phyloP scores from a whole-genome alignment of 768 basidiomycete species.

The Russula brevipes region DNA sequence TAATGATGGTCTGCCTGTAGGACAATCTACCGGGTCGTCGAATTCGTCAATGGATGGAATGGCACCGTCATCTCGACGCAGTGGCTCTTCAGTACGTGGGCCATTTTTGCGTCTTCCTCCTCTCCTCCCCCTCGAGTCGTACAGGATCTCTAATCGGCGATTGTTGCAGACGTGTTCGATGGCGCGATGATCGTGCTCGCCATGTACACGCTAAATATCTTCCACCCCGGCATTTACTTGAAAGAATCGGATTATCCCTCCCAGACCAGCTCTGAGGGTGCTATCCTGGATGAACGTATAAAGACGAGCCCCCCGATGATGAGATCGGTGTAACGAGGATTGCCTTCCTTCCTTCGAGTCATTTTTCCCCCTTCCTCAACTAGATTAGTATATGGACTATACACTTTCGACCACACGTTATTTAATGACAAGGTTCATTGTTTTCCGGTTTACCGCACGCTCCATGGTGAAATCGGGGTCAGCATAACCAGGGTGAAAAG shows the following conservation, averaged over 20 bases:
- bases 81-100: conserved; percentile 15
- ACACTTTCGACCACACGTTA: neutral
- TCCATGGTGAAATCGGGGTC: no score
- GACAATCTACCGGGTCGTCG: conserved; percentile 17
- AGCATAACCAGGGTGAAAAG: no score
- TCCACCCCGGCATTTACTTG: conserved; percentile 17
- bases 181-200: conserved; percentile 18
- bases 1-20: neutral
- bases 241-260: neutral
- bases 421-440: no score
- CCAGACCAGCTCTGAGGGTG: neutral
- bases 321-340: neutral
- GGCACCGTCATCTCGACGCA: conserved; percentile 18
- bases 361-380: neutral
- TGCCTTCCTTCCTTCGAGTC: neutral
- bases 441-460: no score
- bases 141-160: neutral
- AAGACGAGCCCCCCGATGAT: neutral
- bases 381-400: neutral
- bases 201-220: conserved; percentile 17
- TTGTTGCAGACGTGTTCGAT: conserved; percentile 17
- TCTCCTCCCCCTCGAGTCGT: neutral
- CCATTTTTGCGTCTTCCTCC: neutral
- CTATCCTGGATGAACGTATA: neutral
- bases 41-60: conserved; percentile 18